Base-by-base conservation (phyloP, 225 moss, liverwort and hornwort genomes). In the Bryum argenteum region DNA sequence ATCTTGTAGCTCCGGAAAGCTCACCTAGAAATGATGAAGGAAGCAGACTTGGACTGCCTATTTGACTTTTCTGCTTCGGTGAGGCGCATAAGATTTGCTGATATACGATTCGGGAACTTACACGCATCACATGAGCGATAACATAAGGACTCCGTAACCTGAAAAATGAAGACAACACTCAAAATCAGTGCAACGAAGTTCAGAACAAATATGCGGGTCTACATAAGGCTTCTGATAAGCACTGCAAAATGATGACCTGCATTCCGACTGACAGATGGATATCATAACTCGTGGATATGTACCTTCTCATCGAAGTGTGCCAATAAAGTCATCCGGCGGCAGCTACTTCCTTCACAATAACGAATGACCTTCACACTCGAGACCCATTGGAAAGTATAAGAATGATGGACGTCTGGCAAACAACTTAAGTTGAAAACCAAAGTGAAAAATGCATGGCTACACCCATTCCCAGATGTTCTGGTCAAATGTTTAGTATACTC, bases 291-390 rank as follows among this genome's bases (percentile, higher is more conserved):
- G 12, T 71, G 14, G 41, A 71, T 65, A 59, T 20, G 51, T 59
- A 84, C 87, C 79, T 76, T 66, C 79, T 91, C 91, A 67, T 83
- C 89, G 60, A 91, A 91, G 61, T 89, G 89, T 58, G 89, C 85
- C 57, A 91, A 63, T 16, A 91, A 73, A 40, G 72, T 74, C 67
- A 89, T 87, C 43, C 91, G 72, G 40, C 91, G 87, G 66, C 91
- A 91, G 42, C 71, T 71, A 41, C 78, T 79, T 66, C 78, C 85
- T 78, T 87, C 91, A 77, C 91, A 91, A 53, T 85, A 91, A 21
- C 79, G 78, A 66, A 88, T 84, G 67, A 90, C 84, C 82, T 90
- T 76, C 73, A 66, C 66, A 58, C 17, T 47, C 28, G 9, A 40
- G 40, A 54, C 55, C 54, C 21, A 54, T 16, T 54, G 41, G 48